phyloP scores from a whole-genome alignment of 2,329 filamentous ascomycete species.

The Alternaria ethzedia region DNA sequence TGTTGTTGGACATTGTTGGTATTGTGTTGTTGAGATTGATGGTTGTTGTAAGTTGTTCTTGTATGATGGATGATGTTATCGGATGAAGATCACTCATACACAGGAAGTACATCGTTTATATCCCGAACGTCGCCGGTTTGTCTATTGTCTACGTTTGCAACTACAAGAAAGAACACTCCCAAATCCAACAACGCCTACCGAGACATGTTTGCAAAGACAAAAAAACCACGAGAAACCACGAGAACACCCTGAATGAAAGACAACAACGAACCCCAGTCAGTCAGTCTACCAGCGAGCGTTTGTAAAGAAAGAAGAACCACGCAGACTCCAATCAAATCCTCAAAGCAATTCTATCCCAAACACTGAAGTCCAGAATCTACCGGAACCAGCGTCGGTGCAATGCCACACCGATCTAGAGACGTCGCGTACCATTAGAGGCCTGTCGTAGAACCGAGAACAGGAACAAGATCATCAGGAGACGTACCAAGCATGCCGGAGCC shows the following conservation, averaged over 20 bases:
- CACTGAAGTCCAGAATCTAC: not conserved
- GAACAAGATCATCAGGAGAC: not conserved
- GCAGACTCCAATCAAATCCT: not conserved
- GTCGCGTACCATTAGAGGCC: not conserved
- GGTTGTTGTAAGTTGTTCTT: not conserved
- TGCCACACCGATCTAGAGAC: not conserved
- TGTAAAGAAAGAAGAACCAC: not conserved
- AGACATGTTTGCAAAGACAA: not conserved
- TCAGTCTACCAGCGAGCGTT: not conserved
- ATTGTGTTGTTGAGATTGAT: not conserved
- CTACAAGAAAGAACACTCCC: not conserved
- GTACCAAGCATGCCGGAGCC: not conserved
- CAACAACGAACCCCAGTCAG: not conserved
- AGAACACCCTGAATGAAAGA: not conserved
- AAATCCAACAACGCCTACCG: not conserved
- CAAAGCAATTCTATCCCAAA: not conserved
- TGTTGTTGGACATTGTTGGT: not conserved
- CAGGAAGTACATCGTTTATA: not conserved
- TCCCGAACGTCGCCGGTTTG: not conserved
- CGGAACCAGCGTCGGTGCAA: not conserved
- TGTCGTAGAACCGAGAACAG: not conserved
- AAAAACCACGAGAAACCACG: not conserved
- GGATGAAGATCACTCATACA: not conserved
- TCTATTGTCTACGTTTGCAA: not conserved
- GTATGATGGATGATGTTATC: not conserved